These are phyloP conservation scores for Paramecium sonneborni DNA, from an alignment of 73 alveolate species.

Conservation along the genomic window DNA sequence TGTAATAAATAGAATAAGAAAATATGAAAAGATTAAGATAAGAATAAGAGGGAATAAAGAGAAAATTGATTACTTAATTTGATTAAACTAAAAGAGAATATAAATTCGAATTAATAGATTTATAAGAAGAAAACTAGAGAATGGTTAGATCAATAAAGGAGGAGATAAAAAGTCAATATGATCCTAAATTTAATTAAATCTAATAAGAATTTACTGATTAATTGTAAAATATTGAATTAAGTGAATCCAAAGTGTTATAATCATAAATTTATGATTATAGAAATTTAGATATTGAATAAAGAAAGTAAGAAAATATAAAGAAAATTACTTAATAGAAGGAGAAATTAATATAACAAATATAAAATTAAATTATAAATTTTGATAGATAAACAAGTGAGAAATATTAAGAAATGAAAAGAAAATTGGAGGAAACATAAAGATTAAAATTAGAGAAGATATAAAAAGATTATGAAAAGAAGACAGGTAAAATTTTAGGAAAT, in stretches of 20 bases:
- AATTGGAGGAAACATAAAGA: neutral
- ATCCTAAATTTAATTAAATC: neutral
- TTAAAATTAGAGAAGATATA: neutral
- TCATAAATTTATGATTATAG: neutral
- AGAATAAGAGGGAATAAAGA: neutral
- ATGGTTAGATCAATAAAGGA: slow-evolving; percentile 38
- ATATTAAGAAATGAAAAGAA: neutral
- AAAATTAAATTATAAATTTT: neutral
- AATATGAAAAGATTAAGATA: neutral
- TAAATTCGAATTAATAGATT: neutral
- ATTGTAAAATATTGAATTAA: neutral
- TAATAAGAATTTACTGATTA: neutral
- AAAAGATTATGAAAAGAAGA: slow-evolving; percentile 33
- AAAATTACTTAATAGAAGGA: neutral
- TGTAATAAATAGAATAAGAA: neutral
- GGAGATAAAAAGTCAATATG: neutral
- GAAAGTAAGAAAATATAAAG: neutral
- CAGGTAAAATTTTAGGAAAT: neutral
- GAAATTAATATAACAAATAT: neutral
- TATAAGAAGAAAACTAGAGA: neutral
- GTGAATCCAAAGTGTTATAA: neutral
- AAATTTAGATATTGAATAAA: neutral
- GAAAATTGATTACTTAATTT: neutral
- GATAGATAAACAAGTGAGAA: neutral
- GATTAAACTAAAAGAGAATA: neutral